These are phyloP conservation scores for Tranzscheliella williamsii DNA, from an alignment of 1,284 basidiomycete species.

Conservation along the genomic window DNA sequence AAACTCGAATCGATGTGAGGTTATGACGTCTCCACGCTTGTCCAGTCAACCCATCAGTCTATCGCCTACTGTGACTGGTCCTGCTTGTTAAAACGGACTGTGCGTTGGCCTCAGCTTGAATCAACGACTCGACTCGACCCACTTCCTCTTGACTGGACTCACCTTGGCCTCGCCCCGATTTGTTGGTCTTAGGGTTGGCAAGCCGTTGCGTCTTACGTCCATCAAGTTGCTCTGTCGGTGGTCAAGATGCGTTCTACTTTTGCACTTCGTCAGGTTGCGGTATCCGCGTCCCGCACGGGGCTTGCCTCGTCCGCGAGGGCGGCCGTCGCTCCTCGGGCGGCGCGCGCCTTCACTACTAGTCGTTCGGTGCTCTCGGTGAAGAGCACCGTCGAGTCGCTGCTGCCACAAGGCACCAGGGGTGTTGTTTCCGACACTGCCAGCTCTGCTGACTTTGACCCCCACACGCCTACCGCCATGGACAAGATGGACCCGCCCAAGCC, in stretches of 20 bases:
- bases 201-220: too few relatives aligned
- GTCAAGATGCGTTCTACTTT: conserved; percentile 34
- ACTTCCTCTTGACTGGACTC: too few relatives aligned
- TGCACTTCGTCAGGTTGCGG: conserved; percentile 28
- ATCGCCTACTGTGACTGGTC: too few relatives aligned
- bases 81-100: too few relatives aligned
- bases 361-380: conserved; percentile 8
- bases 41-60: too few relatives aligned
- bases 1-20: too few relatives aligned
- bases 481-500: conserved; percentile 58
- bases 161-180: too few relatives aligned
- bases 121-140: too few relatives aligned
- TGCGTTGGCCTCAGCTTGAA: too few relatives aligned
- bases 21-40: too few relatives aligned
- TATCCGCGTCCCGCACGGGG: conserved; percentile 23
- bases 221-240: too few relatives aligned
- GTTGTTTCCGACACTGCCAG: conserved; percentile 7
- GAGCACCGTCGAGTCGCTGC: conserved; percentile 5
- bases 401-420: conserved; percentile 11
- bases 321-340: not conserved
- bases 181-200: too few relatives aligned
- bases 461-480: conserved; percentile 56
- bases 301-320: not conserved
- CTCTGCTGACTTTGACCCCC: conserved; percentile 48
- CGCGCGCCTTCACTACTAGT: not conserved